phyloP scores from a whole-genome alignment of 2,329 filamentous ascomycete species.

The Sporothrix protearum region DNA sequence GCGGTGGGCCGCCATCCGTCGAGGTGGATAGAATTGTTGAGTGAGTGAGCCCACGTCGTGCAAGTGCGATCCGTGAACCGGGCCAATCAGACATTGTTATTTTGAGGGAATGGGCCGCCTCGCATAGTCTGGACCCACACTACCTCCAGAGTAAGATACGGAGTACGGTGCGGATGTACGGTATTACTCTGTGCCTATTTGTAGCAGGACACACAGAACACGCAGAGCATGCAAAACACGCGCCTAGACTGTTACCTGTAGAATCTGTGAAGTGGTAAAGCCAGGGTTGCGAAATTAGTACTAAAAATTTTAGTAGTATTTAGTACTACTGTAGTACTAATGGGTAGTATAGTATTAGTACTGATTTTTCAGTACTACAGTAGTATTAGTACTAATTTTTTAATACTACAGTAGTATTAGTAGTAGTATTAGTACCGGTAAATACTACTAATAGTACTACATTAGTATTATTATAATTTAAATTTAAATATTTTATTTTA shows the following conservation, averaged over 20 bases:
- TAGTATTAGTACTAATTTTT: too few species aligned
- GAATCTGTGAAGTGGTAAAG: not conserved
- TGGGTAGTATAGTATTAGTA: too few species aligned
- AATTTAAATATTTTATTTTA: too few species aligned
- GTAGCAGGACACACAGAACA: not conserved
- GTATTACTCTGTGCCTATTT: not conserved
- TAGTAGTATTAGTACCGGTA: too few species aligned
- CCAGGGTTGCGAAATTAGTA: too few species aligned
- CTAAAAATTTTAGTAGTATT: too few species aligned
- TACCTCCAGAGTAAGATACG: too few species aligned
- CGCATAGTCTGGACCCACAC: not conserved
- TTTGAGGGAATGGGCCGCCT: not conserved
- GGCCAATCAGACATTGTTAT: constrained; percentile 23
- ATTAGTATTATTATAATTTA: too few species aligned
- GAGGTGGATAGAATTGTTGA: constrained; percentile 19
- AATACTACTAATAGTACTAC: too few species aligned
- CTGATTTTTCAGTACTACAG: too few species aligned
- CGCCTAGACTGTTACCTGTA: not conserved
- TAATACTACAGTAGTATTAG: too few species aligned
- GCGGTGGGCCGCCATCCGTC: constrained; percentile 17
- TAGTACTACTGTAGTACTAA: too few species aligned
- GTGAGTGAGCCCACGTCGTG: constrained; percentile 29
- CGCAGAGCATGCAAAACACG: not conserved
- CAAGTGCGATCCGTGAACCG: constrained; percentile 27
- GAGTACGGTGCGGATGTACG: constrained; percentile 17